phyloP scores from a whole-genome alignment of 2,329 filamentous ascomycete species.

The Nothopassalora personata region DNA sequence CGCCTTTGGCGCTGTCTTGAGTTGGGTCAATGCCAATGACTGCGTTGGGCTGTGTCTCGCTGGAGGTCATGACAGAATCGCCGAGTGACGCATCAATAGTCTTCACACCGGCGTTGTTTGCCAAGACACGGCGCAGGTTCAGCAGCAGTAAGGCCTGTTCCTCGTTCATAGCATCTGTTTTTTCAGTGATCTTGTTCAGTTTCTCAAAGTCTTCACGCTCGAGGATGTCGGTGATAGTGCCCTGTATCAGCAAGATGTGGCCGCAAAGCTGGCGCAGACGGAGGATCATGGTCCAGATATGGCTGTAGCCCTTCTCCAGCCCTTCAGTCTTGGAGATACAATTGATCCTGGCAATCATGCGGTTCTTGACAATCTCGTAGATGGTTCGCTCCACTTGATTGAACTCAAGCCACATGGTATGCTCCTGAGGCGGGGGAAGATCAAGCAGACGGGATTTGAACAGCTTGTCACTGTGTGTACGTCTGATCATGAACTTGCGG shows the following conservation, averaged over 20 bases:
- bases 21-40: constrained; percentile 12
- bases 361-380: constrained; percentile 48
- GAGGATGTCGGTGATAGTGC: constrained; percentile 42
- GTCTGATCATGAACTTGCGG: constrained; percentile 48
- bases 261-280: constrained; percentile 49
- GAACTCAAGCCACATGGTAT: constrained; percentile 44
- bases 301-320: constrained; percentile 35
- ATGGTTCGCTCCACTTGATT: constrained; percentile 49
- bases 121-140: constrained; percentile 21
- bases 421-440: constrained; percentile 46
- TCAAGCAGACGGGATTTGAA: constrained; percentile 51
- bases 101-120: constrained; percentile 6
- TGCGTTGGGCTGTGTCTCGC: constrained; percentile 14
- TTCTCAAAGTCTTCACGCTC: constrained; percentile 42
- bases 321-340: constrained; percentile 19
- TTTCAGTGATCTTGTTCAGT: constrained; percentile 28
- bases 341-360: constrained; percentile 43
- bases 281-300: constrained; percentile 45
- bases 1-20: constrained; percentile 21
- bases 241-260: constrained; percentile 46
- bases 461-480: constrained; percentile 51
- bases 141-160: constrained; percentile 8
- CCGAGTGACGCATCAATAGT: constrained; percentile 18
- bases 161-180: constrained; percentile 12
- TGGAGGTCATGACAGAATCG: constrained; percentile 15